Percentiles rank a stretch among this genome's conserved stretches.
phyloP scores from a whole-genome alignment of 2,329 filamentous ascomycete genomes.

The Myrmaecium sp. region DNA sequence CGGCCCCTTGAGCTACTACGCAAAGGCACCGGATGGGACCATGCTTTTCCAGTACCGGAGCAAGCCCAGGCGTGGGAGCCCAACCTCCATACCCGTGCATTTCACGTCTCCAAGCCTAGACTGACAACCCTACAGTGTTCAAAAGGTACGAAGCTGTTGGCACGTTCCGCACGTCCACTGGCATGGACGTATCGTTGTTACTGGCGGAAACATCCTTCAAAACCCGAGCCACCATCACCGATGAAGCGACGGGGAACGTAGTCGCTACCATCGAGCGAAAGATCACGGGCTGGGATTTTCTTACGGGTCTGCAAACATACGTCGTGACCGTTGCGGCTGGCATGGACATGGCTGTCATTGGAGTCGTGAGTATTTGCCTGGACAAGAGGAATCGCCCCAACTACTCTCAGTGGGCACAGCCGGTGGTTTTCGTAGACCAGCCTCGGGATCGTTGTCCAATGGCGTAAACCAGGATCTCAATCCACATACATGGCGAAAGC shows the following conservation, averaged over 20 bases:
- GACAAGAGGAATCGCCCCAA: no score
- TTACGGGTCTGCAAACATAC: slow-evolving; percentile 52
- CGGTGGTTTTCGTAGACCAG: no score
- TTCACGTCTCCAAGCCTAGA: background rate
- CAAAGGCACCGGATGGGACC: slow-evolving; percentile 28
- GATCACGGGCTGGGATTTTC: slow-evolving; percentile 36
- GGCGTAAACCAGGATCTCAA: no score
- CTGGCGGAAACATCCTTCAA: slow-evolving; percentile 49
- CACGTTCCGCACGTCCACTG: slow-evolving; percentile 17
- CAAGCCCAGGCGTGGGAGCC: slow-evolving; percentile 33
- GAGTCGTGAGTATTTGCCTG: slow-evolving; percentile 49
- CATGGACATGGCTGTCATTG: slow-evolving; percentile 48
- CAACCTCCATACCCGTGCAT: background rate
- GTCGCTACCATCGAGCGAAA: slow-evolving; percentile 45
- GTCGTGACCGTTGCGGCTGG: slow-evolving; percentile 44
- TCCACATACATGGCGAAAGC: no score
- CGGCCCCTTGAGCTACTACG: slow-evolving; percentile 35
- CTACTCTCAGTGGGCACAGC: no score
- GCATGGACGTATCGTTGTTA: slow-evolving; percentile 28
- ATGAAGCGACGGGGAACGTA: slow-evolving; percentile 30
- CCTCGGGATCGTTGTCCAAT: no score
- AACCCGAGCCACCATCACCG: slow-evolving; percentile 38
- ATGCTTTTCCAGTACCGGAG: slow-evolving; percentile 40
- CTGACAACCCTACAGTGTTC: no score
- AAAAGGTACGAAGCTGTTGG: no score